phyloP scores from a whole-genome alignment of 768 basidiomycete genomes.

The Multifurca ochricompacta region DNA sequence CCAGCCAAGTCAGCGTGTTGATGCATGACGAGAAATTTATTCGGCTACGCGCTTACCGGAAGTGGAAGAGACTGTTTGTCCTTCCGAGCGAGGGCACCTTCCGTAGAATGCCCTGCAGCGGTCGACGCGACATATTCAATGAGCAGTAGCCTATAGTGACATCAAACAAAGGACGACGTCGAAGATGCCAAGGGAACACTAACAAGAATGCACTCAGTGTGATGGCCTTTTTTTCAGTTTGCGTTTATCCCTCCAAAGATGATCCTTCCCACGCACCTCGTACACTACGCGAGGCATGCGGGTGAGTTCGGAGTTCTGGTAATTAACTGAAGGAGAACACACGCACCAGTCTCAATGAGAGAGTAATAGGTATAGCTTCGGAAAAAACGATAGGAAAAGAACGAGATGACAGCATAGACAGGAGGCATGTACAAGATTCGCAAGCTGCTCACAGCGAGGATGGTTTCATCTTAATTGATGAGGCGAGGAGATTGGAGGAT shows the following conservation, averaged over 20 bases:
- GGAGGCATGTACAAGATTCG: constrained; percentile 81
- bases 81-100: constrained; percentile 67
- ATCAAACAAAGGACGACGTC: neutral
- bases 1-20: no score
- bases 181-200: constrained; percentile 24
- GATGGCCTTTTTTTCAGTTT: constrained; percentile 46
- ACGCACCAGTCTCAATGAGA: constrained; percentile 43
- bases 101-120: constrained; percentile 50
- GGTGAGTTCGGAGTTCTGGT: constrained; percentile 28
- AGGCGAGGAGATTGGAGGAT: neutral
- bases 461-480: neutral
- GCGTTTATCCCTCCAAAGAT: neutral
- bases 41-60: constrained; percentile 56
- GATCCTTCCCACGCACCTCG: constrained; percentile 38
- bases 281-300: constrained; percentile 40
- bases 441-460: constrained; percentile 40
- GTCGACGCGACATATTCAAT: constrained; percentile 80
- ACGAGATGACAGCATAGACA: constrained; percentile 74
- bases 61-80: constrained; percentile 68
- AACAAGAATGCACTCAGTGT: constrained; percentile 84
- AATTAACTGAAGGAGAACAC: neutral
- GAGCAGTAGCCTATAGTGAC: constrained; percentile 50
- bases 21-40: neutral
- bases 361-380: constrained; percentile 63
- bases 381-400: constrained; percentile 81